Base-by-base conservation (phyloP, 768 basidiomycete species). In the Serpula lacrymans region DNA sequence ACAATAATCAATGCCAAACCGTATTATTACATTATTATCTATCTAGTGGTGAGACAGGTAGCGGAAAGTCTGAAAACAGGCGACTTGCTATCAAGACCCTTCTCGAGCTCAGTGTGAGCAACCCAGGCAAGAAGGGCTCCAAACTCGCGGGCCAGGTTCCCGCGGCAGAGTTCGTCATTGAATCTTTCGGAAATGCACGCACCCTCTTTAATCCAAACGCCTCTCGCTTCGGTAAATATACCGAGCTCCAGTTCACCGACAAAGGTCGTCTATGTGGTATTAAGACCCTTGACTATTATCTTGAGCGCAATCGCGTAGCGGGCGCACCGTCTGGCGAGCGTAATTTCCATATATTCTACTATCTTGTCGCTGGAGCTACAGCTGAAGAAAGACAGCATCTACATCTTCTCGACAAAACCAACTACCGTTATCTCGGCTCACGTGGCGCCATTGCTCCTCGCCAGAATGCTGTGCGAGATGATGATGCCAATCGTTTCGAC, bases 311-410 rank as follows among this genome's bases (percentile, higher is more conserved):
- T 51, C 82, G 93, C 8, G 91, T 97, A n/a, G 77, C 90, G 5
- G 80, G 81, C 16, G 78, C 88, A 1, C 88, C 90, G 1, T 88
- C 84, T 1, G 93, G 92, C 40, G 94, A 99, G 63, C 80, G 94
- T 9, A 97, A 96, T 50, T 97, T 98, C 60, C 93, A 99, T 62
- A 92, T 95, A 25, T 96, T 98, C 64, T 97, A 98, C 59, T 96
- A 96, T 61, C 79, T 99, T 54, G 82, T 94, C 43, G 86, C 91
- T 1, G 95, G 96, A 18, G 92, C 93, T 2, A 80, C 85, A 0
- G 55, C 77, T 0, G 96, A 98, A 53, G 96, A 99, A 59, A 71
- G 88, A 11, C 80, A 87, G 21, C 91, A 94, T 57, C 76, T 98
- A 38, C 85, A 88, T 47, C 75, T 99, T 7, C 65, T 77, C 37